A percentile compares a stretch with the other conserved stretches of the same genome.
These are phyloP conservation scores for Oryza meyeriana DNA, from an alignment of 176 grass and related monocot species.

Conservation along the genomic window DNA sequence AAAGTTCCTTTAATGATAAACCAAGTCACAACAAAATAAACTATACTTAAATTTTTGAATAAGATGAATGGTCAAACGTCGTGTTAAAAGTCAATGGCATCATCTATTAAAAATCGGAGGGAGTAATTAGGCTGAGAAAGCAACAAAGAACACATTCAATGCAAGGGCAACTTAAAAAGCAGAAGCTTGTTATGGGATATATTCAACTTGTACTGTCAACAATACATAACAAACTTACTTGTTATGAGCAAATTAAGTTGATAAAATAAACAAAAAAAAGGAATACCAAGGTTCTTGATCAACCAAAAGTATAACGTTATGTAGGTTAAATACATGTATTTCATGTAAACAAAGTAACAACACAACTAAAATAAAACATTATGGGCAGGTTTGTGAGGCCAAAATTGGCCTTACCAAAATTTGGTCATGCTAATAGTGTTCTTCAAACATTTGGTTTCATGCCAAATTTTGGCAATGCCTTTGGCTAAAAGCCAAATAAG, in stretches of 20 bases:
- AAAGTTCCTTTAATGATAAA: too few species aligned
- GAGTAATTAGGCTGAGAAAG: neutral
- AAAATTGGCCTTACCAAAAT: too few species aligned
- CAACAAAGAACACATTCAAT: neutral
- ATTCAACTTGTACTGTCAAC: neutral
- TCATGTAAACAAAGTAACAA: neutral
- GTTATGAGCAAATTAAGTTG: neutral
- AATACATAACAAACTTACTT: neutral
- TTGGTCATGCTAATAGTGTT: too few species aligned
- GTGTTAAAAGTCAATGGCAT: too few species aligned
- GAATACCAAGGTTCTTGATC: neutral
- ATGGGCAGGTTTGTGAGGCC: too few species aligned
- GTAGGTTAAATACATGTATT: neutral
- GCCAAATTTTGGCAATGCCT: too few species aligned
- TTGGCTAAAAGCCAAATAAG: too few species aligned
- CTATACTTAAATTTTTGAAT: too few species aligned
- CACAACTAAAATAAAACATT: neutral
- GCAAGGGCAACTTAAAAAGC: neutral
- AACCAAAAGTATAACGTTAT: neutral
- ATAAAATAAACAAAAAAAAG: neutral
- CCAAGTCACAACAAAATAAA: too few species aligned
- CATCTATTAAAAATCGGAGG: too few species aligned
- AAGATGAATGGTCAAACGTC: too few species aligned
- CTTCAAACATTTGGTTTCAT: too few species aligned
- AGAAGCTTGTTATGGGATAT: neutral